These are phyloP conservation scores for Penicillium sp. DNA, from an alignment of 2,329 filamentous ascomycete species.

Conservation along the genomic window DNA sequence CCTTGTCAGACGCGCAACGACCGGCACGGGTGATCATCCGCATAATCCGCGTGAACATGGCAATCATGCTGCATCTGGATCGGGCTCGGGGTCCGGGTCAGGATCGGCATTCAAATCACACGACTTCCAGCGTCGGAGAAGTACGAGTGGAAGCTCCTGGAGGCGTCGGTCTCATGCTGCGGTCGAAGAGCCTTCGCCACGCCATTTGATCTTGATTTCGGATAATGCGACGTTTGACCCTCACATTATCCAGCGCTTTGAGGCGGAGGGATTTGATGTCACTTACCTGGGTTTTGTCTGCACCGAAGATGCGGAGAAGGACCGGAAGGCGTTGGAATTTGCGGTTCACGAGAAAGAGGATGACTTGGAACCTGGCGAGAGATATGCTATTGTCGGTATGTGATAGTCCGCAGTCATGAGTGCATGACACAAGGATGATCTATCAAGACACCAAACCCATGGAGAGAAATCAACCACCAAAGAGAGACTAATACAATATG, in stretches of 20 bases:
- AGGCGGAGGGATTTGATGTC: conserved; percentile 53
- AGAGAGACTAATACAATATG: neutral
- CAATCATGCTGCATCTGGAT: neutral
- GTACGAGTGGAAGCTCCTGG: conserved; percentile 11
- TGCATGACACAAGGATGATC: neutral
- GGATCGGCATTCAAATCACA: neutral
- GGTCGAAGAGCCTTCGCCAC: conserved; percentile 11
- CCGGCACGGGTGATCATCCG: conserved; percentile 7
- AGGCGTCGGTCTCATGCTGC: conserved; percentile 10
- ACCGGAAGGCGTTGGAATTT: conserved; percentile 44
- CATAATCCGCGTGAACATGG: conserved; percentile 2
- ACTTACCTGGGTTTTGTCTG: conserved; percentile 47
- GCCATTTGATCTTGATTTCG: conserved; percentile 28
- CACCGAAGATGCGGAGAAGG: conserved; percentile 36
- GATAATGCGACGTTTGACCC: conserved; percentile 45
- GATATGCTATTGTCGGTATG: conserved; percentile 56
- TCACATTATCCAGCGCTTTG: conserved; percentile 47
- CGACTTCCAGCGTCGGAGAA: conserved; percentile 5
- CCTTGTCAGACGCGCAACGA: conserved; percentile 14
- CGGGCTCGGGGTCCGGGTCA: neutral
- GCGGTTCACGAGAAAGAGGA: conserved; percentile 47
- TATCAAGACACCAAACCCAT: neutral
- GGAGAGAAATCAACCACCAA: neutral
- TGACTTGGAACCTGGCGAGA: conserved; percentile 49
- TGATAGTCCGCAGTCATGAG: neutral